Base-by-base conservation (phyloP, 495 filamentous ascomycete genomes). In the Aspergillus affinis region DNA sequence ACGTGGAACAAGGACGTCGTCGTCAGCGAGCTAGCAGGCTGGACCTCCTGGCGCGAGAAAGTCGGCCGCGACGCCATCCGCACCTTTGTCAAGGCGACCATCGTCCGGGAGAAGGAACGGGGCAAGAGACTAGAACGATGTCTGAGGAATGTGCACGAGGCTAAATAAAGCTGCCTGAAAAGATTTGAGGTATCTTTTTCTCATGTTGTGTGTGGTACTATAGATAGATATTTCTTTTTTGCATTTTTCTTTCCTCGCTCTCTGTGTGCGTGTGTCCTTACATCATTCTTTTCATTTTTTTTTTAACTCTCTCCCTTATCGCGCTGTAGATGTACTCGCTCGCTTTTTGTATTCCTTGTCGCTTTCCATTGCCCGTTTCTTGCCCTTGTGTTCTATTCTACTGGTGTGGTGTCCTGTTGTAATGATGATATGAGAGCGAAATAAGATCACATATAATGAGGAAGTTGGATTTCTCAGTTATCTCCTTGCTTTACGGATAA, bases 1-100 rank as follows among this genome's bases (percentile, higher is more conserved):
- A 77, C 90, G 36, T 97, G 95, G 69, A 97, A 92, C 53, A 93
- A 97, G 74, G 90, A 93, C 71, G 90, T 93, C 10, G 93, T 97
- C 6, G 93, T 95, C 13, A 80, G 85, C 8, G 95, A 99, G 71
- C 69, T 99, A 59, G 93, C 94, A 1, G 93, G 91, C 2, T 98
- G 93, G 89, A 90, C 96, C 65, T 91, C 94, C 15, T 85, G 90
- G 78, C 86, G 92, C 54, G 91, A 88, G 63, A 85, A 84, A 63
- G 82, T 91, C 73, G 92, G 89, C 3, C 77, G 85, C 27, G 85
- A 83, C 61, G 89, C 89, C 4, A 85, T 97, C 44, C 83, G 80
- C 60, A 82, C 89, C 17, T 84, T 96, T 65, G 93, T 89, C 41
- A 85, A 80, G 72, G 85, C 86, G 55, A 90, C 90, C 79, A 73